Percentiles rank a stretch among this genome's conserved stretches.
phyloP scores from a whole-genome alignment of 2,329 filamentous ascomycete genomes.

The Diplodia scrobiculata region DNA sequence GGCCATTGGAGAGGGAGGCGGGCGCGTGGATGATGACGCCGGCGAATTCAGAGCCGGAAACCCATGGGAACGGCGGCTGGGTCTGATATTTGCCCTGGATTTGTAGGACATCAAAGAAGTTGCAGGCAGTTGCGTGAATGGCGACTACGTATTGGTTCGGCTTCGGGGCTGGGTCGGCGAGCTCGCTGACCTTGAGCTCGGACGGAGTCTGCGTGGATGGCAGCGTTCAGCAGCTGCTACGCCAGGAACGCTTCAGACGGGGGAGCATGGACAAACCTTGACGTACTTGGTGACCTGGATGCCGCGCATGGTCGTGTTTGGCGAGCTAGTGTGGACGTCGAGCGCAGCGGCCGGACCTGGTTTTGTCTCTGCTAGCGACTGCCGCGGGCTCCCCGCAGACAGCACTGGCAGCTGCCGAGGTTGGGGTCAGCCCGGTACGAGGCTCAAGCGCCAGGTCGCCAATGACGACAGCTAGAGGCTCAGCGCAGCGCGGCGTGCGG shows the following conservation, averaged over 20 bases:
- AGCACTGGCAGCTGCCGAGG: conserved; percentile 3
- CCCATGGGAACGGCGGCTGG: conserved; percentile 85
- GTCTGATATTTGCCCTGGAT: conserved; percentile 95
- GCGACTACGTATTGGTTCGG: conserved; percentile 80
- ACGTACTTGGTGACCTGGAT: conserved; percentile 75
- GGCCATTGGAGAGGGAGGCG: conserved; percentile 47
- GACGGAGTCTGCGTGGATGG: conserved; percentile 63
- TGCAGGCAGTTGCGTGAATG: conserved; percentile 83
- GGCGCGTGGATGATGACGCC: conserved; percentile 73
- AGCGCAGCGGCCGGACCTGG: neutral
- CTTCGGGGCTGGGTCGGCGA: conserved; percentile 73
- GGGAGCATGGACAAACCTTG: conserved; percentile 55
- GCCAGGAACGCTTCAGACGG: conserved; percentile 30
- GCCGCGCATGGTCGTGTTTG: conserved; percentile 64
- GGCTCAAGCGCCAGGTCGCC: conserved; percentile 22
- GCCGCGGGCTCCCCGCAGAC: conserved; percentile 24
- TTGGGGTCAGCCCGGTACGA: conserved; percentile 3
- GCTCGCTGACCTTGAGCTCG: conserved; percentile 72
- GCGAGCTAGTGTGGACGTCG: neutral
- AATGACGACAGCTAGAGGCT: conserved; percentile 19
- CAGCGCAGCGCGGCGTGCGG: neutral
- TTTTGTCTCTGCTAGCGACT: neutral
- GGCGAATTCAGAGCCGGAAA: conserved; percentile 83
- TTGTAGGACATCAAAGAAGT: conserved; percentile 97
- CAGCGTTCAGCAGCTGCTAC: neutral